These are phyloP conservation scores for Schwanniomyces sp. DNA, from an alignment of 805 yeast genomes.

Conservation along the genomic window DNA sequence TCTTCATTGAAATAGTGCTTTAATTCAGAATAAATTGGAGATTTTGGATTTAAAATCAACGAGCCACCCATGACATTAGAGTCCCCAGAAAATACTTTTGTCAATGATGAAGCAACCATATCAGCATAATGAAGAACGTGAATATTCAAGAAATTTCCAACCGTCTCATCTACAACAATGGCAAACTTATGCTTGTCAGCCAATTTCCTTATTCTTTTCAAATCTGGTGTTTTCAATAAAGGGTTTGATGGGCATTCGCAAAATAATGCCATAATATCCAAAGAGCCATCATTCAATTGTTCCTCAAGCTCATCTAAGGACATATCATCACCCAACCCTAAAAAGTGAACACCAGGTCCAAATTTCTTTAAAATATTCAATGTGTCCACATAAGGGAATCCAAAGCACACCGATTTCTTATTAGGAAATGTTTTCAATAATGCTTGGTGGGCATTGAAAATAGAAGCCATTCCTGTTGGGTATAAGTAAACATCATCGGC, in stretches of 20 bases:
- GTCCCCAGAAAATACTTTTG: conserved; percentile 92
- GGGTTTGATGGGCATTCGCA: conserved; percentile 97
- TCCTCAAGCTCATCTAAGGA: conserved; percentile 65
- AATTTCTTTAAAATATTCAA: conserved; percentile 80
- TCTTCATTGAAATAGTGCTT: conserved; percentile 50
- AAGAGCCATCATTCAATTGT: conserved; percentile 54
- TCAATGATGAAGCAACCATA: conserved; percentile 79
- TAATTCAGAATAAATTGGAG: conserved; percentile 49
- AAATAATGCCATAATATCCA: conserved; percentile 68
- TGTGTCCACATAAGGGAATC: conserved; percentile 95
- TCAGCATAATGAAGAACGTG: conserved; percentile 84
- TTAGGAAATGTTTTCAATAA: conserved; percentile 31
- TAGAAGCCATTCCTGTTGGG: conserved; percentile 92
- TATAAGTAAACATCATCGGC: conserved; percentile 77
- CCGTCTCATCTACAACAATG: conserved; percentile 90
- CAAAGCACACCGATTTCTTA: conserved; percentile 83
- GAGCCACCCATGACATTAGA: conserved; percentile 96
- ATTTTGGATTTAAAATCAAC: conserved; percentile 69
- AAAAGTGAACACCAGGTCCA: conserved; percentile 88
- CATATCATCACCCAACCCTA: conserved; percentile 78
- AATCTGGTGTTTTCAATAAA: conserved; percentile 80
- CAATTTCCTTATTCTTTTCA: conserved; percentile 60
- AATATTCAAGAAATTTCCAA: conserved; percentile 85
- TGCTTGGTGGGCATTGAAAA: conserved; percentile 76
- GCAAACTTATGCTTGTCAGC: conserved; percentile 72